A percentile compares a stretch with the other conserved stretches of the same genome.
Evolutionary conservation across 257 asterid species (phyloP).

Genomic region (Solanum bukasovii): DNA sequence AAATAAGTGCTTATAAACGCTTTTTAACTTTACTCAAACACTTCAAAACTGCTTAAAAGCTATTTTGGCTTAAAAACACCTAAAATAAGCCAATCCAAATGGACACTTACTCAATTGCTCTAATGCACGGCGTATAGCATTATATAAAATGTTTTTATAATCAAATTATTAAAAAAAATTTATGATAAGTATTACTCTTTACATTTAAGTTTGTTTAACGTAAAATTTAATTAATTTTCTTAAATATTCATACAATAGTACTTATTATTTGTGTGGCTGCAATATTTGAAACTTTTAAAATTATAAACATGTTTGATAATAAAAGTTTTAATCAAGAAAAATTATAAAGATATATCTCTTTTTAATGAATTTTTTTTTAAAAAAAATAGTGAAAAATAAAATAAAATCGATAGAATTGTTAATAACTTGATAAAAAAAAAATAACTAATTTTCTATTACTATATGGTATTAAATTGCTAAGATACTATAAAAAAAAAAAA

Average conservation of each 20-base stretch:
- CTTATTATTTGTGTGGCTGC: neutral
- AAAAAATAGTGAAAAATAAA: neutral
- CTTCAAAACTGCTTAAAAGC: no score
- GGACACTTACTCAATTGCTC: no score
- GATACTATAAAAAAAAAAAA: no score
- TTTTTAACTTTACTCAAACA: no score
- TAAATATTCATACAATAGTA: neutral
- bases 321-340: neutral
- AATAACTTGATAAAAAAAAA: neutral
- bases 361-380: accelerated
- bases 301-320: neutral
- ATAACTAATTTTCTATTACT: neutral
- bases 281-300: neutral
- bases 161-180: no score
- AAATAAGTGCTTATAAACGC: no score
- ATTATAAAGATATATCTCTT: neutral
- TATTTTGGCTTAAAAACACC: no score
- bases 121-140: neutral
- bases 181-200: no score
- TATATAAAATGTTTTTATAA: no score
- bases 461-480: neutral
- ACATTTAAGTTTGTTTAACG: neutral
- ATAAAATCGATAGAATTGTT: neutral
- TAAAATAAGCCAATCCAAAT: no score
- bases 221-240: no score